Evolutionary conservation across 2,329 filamentous ascomycete species (phyloP), one percentile per base, ranked within the genome.

Genomic region (Ceratocystis diversiconidia): DNA sequence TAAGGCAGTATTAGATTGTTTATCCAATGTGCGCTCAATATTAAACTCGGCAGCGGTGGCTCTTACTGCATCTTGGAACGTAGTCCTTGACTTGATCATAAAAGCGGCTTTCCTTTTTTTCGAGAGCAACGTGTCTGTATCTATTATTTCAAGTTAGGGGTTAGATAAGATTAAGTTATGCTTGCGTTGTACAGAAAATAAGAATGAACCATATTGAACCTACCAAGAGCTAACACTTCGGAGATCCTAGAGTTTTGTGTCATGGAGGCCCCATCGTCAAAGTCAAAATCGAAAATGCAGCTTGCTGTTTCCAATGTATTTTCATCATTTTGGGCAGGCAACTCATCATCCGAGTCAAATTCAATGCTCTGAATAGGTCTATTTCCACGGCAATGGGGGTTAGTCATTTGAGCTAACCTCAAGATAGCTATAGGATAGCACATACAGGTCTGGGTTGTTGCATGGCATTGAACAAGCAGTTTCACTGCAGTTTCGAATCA

Each of bases 211-310:
- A 61, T 17, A 17, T 2, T 32, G 8, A 3, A 12, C 62, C 36
- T 19, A 63, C 62, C 30, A 1, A 8, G 6, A 19, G 28, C 17
- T 17, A 2, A 17, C 7, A 7, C 12, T n/a, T 6, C 22, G 2
- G 30, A 2, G 22, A 6, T 36, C 4, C 32, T 30, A 5, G 55
- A 8, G 1, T 32, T 50, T 22, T 55, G 62, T 8, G 28, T n/a
- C 4, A 36, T n/a, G 7, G 44, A 63, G 46, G 32, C n/a, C 17
- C 57, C 55, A 8, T 65, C 52, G 30, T 65, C 63, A 36, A 65
- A 65, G n/a, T 61, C 63, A 61, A 65, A 65, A 48, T 65, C 63
- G 22, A 65, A 65, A n/a, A 65, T 61, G 3, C 28, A 55, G 17
- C 55, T 22, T 3, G 44, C 15, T 19, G 32, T 52, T 17, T 65